Evolutionary conservation across 78 protist genomes (phyloP), one percentile per base, ranked within the genome.

Genomic region (Dictyostelium purpureum): DNA sequence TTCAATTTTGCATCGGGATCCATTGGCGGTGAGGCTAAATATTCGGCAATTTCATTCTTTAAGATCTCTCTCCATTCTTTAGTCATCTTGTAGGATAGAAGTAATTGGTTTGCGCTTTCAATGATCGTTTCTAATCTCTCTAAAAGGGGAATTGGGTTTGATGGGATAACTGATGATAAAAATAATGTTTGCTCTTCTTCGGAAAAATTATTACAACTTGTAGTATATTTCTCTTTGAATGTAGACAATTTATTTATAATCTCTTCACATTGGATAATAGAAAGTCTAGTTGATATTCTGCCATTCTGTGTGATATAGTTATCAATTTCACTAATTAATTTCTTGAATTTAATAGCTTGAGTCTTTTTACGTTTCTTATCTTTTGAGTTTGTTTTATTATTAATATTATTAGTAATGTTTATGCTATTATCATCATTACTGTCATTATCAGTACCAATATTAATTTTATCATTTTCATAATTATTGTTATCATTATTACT

Each of bases 41-140:
- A 85, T 21, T 85, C 91, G 1, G 80, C 9, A 18, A 57, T 28
- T 28, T 37, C 59, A 38, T 70, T 85, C 42, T 85, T 85, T 7
- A 73, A 43, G 10, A 59, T n/a, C 1, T 18, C 33, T 31, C 63
- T 47, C 91, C 91, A 85, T 28, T 85, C 83, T 11, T 21, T 45
- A 10, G 65, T 21, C 21, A 57, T 9, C 31, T 45, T 52, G 18
- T 85, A 26, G 10, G 76, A 42, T 42, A 19, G 49, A 6, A 85
- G n/a, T 10, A 52, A 18, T 56, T 70, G 80, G 6, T 54, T n/a
- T 28, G 54, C 24, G 42, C 38, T 28, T 35, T 33, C 66, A 49
- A 47, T 67, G 1, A 26, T 24, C 26, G 31, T 6, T 21, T 49
- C 52, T 18, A 80, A 31, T n/a, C 43, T 61, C 14, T 63, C 49